Percentiles rank a stretch among this genome's conserved stretches.
These are phyloP conservation scores for Tolypocladium nubicola DNA, from an alignment of 2,329 filamentous ascomycete species.

Conservation along the genomic window DNA sequence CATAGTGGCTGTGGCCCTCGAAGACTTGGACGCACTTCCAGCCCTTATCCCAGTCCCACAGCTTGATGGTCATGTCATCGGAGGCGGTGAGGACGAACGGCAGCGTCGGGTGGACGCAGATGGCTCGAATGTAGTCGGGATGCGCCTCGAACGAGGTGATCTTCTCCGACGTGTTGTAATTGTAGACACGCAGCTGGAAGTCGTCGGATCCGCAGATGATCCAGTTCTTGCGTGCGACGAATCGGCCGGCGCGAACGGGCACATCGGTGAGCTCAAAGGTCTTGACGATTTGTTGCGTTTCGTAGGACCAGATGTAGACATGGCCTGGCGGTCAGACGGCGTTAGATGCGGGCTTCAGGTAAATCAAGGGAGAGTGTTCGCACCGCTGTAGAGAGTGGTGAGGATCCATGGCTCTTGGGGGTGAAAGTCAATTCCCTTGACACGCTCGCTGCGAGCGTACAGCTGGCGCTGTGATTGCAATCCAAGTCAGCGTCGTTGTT, in stretches of 20 bases:
- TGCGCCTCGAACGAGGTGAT: constrained; percentile 95
- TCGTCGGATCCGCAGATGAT: constrained; percentile 94
- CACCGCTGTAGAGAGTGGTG: constrained; percentile 92
- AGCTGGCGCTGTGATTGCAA: constrained; percentile 28
- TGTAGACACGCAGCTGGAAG: constrained; percentile 82
- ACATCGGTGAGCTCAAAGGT: constrained; percentile 99
- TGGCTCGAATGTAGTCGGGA: constrained; percentile 95
- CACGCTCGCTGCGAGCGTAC: constrained; percentile 78
- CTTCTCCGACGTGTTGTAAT: constrained; percentile 99
- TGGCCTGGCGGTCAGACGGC: constrained; percentile 52
- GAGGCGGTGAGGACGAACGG: constrained; percentile 93
- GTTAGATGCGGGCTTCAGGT: constrained; percentile 3
- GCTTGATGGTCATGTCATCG: constrained; percentile 97
- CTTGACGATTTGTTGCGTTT: constrained; percentile 94
- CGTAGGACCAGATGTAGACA: constrained; percentile 98
- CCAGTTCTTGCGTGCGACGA: constrained; percentile 98
- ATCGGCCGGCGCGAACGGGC: constrained; percentile 89
- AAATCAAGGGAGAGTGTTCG: neutral
- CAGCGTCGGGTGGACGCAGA: constrained; percentile 89
- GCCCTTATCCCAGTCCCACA: constrained; percentile 97
- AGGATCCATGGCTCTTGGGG: constrained; percentile 94
- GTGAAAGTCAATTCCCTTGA: constrained; percentile 96
- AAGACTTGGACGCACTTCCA: constrained; percentile 98
- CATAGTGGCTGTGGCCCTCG: constrained; percentile 91
- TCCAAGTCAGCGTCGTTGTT: constrained; percentile 1